Evolutionary conservation across 176 grass and related monocot genomes (phyloP).

Genomic region (Oryza officinalis): DNA sequence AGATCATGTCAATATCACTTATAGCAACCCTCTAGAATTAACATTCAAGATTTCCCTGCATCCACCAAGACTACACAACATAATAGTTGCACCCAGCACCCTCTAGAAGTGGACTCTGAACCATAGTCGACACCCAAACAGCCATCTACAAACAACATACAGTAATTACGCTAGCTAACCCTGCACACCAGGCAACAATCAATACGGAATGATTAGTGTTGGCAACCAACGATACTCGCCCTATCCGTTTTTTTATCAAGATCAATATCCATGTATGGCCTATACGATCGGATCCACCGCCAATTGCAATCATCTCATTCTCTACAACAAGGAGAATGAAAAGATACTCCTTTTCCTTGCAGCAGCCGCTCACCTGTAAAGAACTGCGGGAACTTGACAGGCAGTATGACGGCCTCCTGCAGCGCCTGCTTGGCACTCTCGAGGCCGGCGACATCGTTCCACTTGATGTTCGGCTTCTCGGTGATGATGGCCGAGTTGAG

Average conservation of each 20-base stretch:
- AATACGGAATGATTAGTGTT: not conserved
- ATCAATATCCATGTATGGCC: slow-evolving; percentile 9
- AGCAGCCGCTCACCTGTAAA: slow-evolving; percentile 68
- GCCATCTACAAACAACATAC: not conserved
- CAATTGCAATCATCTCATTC: slow-evolving; percentile 1
- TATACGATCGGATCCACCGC: not conserved
- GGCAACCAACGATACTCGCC: not conserved
- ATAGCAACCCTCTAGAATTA: not conserved
- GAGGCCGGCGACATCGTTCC: slow-evolving; percentile 92
- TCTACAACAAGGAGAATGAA: not conserved
- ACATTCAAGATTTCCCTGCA: not conserved
- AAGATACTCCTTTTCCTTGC: not conserved
- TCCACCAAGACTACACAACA: not conserved
- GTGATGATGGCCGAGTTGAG: slow-evolving; percentile 93
- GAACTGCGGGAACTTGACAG: slow-evolving; percentile 99
- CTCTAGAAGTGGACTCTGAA: not conserved
- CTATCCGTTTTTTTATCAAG: not conserved
- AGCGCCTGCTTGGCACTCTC: slow-evolving; percentile 97
- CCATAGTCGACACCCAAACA: not conserved
- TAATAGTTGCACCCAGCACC: not conserved
- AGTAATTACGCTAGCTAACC: not conserved
- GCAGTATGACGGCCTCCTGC: slow-evolving; percentile 95
- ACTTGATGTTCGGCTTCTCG: slow-evolving; percentile 98
- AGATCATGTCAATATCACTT: not conserved
- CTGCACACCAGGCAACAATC: not conserved